phyloP scores from a whole-genome alignment of 2,329 filamentous ascomycete genomes.

The Arthrinium puccinioides region DNA sequence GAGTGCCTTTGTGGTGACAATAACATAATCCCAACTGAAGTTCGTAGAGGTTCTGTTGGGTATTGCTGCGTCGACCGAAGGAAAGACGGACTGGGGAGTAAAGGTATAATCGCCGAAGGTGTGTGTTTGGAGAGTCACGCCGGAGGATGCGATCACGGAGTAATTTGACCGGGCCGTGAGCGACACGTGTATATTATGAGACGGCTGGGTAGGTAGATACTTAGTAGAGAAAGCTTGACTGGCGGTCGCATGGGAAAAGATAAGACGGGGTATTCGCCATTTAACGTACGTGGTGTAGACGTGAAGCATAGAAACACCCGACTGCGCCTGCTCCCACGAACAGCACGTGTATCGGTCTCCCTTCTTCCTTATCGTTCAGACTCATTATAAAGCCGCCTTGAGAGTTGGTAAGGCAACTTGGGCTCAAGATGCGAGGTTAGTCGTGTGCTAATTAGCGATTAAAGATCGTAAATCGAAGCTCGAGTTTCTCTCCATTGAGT shows the following conservation, averaged over 20 bases:
- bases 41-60: slow-evolving; percentile 10
- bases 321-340: slow-evolving; percentile 67
- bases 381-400: too few relatives aligned
- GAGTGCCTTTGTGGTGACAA: slow-evolving; percentile 65
- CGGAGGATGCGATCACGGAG: slow-evolving; percentile 49
- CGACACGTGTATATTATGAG: slow-evolving; percentile 51
- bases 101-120: slow-evolving; percentile 63
- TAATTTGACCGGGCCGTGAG: slow-evolving; percentile 72
- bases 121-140: slow-evolving; percentile 58
- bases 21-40: slow-evolving; percentile 52
- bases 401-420: too few relatives aligned
- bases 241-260: background rate
- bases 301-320: slow-evolving; percentile 65
- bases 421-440: too few relatives aligned
- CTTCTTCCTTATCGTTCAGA: too few relatives aligned
- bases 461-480: too few relatives aligned
- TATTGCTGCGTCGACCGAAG: slow-evolving; percentile 50
- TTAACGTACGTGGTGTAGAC: slow-evolving; percentile 49
- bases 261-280: background rate
- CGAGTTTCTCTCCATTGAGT: too few relatives aligned
- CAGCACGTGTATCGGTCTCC: slow-evolving; percentile 50
- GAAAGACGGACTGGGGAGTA: slow-evolving; percentile 53
- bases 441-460: too few relatives aligned
- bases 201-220: slow-evolving; percentile 27
- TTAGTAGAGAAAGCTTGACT: background rate